A percentile compares a stretch with the other conserved stretches of the same genome.
phyloP scores from a whole-genome alignment of 1,139 yeast genomes.

The Sugiyamaella pinicola region DNA sequence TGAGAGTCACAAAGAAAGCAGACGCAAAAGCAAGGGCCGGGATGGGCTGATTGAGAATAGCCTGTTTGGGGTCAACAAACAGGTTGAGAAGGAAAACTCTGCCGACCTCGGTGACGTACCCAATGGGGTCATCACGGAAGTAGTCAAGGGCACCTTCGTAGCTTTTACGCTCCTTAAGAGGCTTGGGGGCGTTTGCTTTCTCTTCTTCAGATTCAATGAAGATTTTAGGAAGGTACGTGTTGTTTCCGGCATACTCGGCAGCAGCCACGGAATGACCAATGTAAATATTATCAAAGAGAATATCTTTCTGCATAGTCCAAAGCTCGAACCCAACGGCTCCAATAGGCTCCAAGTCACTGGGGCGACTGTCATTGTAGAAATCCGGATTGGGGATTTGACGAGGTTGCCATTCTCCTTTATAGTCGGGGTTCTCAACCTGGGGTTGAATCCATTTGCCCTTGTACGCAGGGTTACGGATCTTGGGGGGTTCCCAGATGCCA shows the following conservation, averaged over 20 bases:
- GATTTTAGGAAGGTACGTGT: constrained; percentile 66
- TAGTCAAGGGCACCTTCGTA: constrained; percentile 36
- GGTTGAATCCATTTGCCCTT: constrained; percentile 81
- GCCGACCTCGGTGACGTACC: constrained; percentile 37
- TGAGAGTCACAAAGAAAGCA: constrained; percentile 21
- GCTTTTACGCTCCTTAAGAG: constrained; percentile 30
- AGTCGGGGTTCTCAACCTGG: constrained; percentile 67
- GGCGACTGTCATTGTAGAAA: constrained; percentile 59
- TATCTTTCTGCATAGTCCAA: constrained; percentile 81
- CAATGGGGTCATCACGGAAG: constrained; percentile 43
- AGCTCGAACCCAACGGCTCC: constrained; percentile 88
- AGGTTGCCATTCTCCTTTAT: constrained; percentile 81
- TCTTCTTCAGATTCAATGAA: constrained; percentile 52
- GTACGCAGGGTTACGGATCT: constrained; percentile 66
- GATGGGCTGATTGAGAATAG: constrained; percentile 42
- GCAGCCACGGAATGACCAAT: constrained; percentile 79
- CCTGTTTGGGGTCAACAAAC: constrained; percentile 38
- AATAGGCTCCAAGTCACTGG: constrained; percentile 65
- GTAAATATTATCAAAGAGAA: constrained; percentile 80
- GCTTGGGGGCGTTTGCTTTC: constrained; percentile 41
- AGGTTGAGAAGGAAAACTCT: constrained; percentile 40
- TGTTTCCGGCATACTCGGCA: constrained; percentile 81
- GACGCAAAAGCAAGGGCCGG: constrained; percentile 38
- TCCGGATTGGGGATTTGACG: constrained; percentile 66
- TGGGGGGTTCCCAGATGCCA: constrained; percentile 71